These are phyloP conservation scores for Candida sojae DNA, from an alignment of 1,139 yeast genomes.

Conservation along the genomic window DNA sequence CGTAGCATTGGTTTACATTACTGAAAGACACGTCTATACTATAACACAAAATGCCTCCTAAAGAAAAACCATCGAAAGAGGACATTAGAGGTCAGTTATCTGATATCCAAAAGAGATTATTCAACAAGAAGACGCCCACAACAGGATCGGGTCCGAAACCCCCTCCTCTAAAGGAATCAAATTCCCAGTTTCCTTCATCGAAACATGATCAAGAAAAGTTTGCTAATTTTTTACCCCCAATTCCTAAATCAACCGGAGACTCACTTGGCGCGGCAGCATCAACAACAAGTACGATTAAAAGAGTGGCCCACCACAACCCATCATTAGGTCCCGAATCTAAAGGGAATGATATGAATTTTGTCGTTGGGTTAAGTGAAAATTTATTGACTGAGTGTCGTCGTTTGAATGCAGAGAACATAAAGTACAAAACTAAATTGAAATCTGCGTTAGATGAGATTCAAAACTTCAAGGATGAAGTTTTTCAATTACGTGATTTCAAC, in stretches of 20 bases:
- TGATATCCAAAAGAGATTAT: constrained; percentile 58
- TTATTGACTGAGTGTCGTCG: constrained; percentile 77
- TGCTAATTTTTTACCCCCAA: constrained; percentile 16
- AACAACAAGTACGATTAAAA: constrained; percentile 6
- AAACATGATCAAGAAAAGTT: constrained; percentile 23
- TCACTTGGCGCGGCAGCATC: constrained; percentile 9
- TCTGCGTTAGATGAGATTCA: constrained; percentile 44
- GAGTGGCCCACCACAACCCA: constrained; percentile 28
- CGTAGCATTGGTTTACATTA: too few relatives aligned
- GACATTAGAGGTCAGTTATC: constrained; percentile 63
- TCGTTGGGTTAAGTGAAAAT: constrained; percentile 81
- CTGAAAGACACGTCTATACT: neutral
- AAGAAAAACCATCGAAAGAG: constrained; percentile 14
- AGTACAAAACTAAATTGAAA: constrained; percentile 45
- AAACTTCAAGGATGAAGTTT: constrained; percentile 37
- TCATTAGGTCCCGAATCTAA: constrained; percentile 46
- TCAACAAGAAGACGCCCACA: constrained; percentile 27
- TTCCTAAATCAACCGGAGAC: constrained; percentile 17
- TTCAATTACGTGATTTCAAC: constrained; percentile 31
- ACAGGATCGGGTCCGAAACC: constrained; percentile 5
- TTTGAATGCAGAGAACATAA: constrained; percentile 68
- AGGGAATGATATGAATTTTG: constrained; percentile 74
- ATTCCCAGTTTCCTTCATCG: constrained; percentile 14
- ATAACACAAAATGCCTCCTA: constrained; percentile 13
- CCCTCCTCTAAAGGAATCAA: neutral